Conservation (phyloP, 2,329 filamentous ascomycete species). For the Biscogniauxia mediterranea region DNA sequence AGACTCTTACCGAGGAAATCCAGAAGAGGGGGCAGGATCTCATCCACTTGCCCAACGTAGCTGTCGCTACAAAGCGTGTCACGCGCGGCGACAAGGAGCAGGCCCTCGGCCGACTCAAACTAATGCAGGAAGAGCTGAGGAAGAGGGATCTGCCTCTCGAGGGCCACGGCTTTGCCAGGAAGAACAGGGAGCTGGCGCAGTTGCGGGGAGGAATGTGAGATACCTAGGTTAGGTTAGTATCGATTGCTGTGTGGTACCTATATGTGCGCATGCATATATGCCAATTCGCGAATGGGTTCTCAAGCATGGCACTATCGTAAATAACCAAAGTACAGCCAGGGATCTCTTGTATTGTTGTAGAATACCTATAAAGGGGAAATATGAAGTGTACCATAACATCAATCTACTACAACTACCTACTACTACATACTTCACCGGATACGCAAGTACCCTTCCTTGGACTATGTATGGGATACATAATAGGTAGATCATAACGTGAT, state of each 20-base stretch:
- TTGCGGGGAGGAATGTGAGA: slow-evolving; percentile 38
- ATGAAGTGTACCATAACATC: background rate
- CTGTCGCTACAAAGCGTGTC: slow-evolving; percentile 61
- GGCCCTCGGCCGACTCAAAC: slow-evolving; percentile 72
- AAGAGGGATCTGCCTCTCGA: slow-evolving; percentile 59
- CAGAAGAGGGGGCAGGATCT: slow-evolving; percentile 33
- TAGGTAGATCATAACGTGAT: no score
- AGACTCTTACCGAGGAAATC: slow-evolving; percentile 64
- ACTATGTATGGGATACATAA: no score
- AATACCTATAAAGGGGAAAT: background rate
- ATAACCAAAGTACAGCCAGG: background rate
- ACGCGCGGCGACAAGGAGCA: slow-evolving; percentile 72
- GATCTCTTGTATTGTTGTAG: background rate
- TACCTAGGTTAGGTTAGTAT: no score
- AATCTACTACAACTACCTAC: background rate
- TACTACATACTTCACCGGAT: no score
- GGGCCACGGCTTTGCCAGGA: slow-evolving; percentile 41
- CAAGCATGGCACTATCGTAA: background rate
- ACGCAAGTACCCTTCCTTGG: no score
- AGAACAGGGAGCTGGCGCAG: slow-evolving; percentile 45
- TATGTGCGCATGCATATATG: no score
- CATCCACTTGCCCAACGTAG: slow-evolving; percentile 64
- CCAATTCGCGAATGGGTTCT: background rate
- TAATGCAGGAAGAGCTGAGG: slow-evolving; percentile 69
- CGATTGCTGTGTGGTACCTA: background rate